Percentiles rank a stretch among this genome's conserved stretches.
Conservation (phyloP, 108 stramenopile species). For the Nitzschia inconspicua region DNA sequence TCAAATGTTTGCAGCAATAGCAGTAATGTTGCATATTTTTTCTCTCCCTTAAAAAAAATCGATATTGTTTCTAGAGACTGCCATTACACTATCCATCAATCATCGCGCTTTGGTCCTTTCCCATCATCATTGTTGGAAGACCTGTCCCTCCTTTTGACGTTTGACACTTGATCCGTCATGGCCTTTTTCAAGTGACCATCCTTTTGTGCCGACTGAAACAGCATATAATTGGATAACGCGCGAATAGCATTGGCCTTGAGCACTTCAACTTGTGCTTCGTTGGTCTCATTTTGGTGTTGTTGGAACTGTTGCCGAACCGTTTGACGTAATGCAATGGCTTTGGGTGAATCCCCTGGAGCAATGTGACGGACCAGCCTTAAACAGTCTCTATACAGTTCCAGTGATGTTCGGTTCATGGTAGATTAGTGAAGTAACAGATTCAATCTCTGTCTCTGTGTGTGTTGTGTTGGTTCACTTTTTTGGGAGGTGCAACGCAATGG, state of each 20-base stretch:
- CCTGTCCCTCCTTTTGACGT: slow-evolving; percentile 3
- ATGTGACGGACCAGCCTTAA: slow-evolving; percentile 73
- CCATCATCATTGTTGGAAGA: too few species aligned
- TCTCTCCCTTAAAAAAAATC: too few species aligned
- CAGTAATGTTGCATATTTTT: too few species aligned
- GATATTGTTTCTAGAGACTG: too few species aligned
- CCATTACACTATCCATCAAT: background rate
- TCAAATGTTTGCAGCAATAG: too few species aligned
- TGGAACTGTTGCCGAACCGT: slow-evolving; percentile 69
- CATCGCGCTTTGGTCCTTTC: slow-evolving; percentile 1
- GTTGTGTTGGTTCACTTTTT: too few species aligned
- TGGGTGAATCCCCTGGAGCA: slow-evolving; percentile 74
- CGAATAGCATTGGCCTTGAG: slow-evolving; percentile 75
- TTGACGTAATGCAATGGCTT: slow-evolving; percentile 65
- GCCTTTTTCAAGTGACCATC: slow-evolving; percentile 53
- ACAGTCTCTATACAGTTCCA: slow-evolving; percentile 85
- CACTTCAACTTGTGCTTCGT: slow-evolving; percentile 50
- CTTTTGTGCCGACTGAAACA: slow-evolving; percentile 71
- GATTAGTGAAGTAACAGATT: too few species aligned
- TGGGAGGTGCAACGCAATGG: too few species aligned
- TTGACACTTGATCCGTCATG: slow-evolving; percentile 35
- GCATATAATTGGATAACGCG: slow-evolving; percentile 84
- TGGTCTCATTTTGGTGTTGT: slow-evolving; percentile 33
- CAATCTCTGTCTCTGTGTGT: too few species aligned
- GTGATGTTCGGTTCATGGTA: too few species aligned